phyloP scores from a whole-genome alignment of 768 basidiomycete species.

The Udeniomyces megalosporus region DNA sequence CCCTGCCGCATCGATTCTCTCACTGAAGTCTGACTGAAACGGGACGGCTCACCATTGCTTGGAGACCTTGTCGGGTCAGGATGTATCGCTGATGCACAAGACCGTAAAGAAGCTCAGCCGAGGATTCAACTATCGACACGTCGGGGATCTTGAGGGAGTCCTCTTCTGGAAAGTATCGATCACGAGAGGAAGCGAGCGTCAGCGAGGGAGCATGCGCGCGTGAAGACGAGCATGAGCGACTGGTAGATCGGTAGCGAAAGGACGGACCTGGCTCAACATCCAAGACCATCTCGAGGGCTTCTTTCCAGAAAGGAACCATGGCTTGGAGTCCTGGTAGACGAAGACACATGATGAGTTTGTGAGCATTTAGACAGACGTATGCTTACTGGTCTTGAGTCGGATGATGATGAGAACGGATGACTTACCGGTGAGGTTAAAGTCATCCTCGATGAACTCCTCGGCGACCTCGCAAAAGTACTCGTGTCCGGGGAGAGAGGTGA shows the following conservation, averaged over 20 bases:
- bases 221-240: background rate
- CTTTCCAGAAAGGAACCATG: conserved; percentile 99
- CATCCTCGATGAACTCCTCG: conserved; percentile 98
- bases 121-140: conserved; percentile 93
- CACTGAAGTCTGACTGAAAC: background rate
- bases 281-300: conserved; percentile 99
- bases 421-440: conserved; percentile 80
- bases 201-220: background rate
- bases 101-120: conserved; percentile 91
- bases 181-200: no score
- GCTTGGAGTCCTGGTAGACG: conserved; percentile 45
- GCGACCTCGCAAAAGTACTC: conserved; percentile 98
- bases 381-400: no score
- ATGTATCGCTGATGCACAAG: conserved; percentile 97
- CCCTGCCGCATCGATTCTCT: no score
- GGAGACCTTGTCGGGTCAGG: conserved; percentile 79
- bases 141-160: conserved; percentile 93
- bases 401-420: background rate
- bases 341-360: no score
- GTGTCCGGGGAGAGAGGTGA: conserved; percentile 33
- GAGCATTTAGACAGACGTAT: background rate
- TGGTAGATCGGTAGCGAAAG: background rate
- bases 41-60: conserved; percentile 79
- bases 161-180: conserved; percentile 44
- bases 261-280: conserved; percentile 92